A percentile compares a stretch with the other conserved stretches of the same genome.
phyloP scores from a whole-genome alignment of 2,329 filamentous ascomycete genomes.

The Cladosporium sp. region DNA sequence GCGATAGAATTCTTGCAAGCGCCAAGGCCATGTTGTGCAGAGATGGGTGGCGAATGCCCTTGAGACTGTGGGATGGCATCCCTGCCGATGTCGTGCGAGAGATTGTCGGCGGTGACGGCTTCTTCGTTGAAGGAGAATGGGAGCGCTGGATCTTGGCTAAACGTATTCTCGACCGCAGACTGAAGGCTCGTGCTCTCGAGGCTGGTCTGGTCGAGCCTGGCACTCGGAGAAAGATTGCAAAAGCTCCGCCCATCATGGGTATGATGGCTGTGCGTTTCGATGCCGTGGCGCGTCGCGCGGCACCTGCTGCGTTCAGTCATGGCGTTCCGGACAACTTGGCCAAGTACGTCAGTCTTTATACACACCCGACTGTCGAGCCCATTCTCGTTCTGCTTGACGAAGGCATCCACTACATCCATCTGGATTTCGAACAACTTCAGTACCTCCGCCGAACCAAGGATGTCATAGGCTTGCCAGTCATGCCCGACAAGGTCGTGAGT shows the following conservation, averaged over 20 bases:
- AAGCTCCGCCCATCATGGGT: conserved; percentile 49
- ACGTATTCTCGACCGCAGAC: conserved; percentile 53
- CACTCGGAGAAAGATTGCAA: conserved; percentile 43
- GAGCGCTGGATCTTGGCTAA: conserved; percentile 58
- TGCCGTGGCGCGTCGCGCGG: conserved; percentile 48
- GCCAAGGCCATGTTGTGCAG: conserved; percentile 61
- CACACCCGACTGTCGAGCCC: conserved; percentile 55
- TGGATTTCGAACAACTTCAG: conserved; percentile 60
- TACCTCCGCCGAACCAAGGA: conserved; percentile 55
- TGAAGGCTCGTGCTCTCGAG: conserved; percentile 50
- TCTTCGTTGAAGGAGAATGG: conserved; percentile 60
- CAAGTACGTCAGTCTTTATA: conserved; percentile 54
- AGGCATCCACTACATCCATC: conserved; percentile 61
- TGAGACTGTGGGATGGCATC: conserved; percentile 58
- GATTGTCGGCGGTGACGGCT: conserved; percentile 59
- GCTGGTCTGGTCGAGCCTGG: conserved; percentile 48
- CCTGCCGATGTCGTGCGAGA: conserved; percentile 60
- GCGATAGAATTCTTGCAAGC: conserved; percentile 56
- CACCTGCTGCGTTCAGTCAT: conserved; percentile 21
- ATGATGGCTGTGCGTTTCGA: conserved; percentile 56
- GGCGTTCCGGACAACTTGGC: conserved; percentile 47
- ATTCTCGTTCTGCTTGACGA: conserved; percentile 58
- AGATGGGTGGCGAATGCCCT: conserved; percentile 58
- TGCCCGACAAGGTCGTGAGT: conserved; percentile 56
- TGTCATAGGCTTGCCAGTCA: conserved; percentile 54